Evolutionary conservation across 108 stramenopile genomes (phyloP).

Genomic region (Skeletonema marinoi): DNA sequence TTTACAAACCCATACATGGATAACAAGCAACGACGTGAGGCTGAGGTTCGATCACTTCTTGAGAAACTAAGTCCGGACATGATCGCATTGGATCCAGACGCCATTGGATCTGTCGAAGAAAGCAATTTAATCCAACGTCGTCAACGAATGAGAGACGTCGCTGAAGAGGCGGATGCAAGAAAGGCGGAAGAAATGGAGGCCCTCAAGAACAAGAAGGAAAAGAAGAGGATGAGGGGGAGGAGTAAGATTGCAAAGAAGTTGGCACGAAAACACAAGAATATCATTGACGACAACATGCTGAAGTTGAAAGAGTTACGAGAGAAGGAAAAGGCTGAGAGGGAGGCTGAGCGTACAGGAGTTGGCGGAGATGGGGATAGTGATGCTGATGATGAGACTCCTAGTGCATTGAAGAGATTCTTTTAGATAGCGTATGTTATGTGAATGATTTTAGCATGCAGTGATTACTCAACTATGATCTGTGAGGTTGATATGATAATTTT

Average conservation of each 20-base stretch:
- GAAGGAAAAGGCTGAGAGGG: constrained; percentile 60
- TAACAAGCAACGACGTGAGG: constrained; percentile 90
- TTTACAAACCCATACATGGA: constrained; percentile 92
- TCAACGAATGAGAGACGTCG: constrained; percentile 64
- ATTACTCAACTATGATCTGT: too few relatives aligned
- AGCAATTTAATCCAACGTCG: constrained; percentile 56
- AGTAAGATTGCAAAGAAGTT: constrained; percentile 97
- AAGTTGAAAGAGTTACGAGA: constrained; percentile 78
- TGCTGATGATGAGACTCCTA: constrained; percentile 33
- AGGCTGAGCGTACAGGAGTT: constrained; percentile 24
- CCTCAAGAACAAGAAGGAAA: constrained; percentile 70
- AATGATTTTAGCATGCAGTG: constrained; percentile 35
- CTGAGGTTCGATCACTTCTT: constrained; percentile 93
- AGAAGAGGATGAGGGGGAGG: constrained; percentile 93
- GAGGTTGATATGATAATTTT: neutral
- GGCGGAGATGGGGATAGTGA: constrained; percentile 14
- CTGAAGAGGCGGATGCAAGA: constrained; percentile 71
- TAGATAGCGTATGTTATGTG: constrained; percentile 58
- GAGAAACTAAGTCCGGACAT: constrained; percentile 96
- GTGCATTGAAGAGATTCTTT: constrained; percentile 61
- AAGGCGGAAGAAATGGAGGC: constrained; percentile 38
- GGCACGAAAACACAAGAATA: constrained; percentile 89
- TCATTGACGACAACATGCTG: constrained; percentile 83
- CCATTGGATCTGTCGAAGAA: constrained; percentile 88
- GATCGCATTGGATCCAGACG: constrained; percentile 93